A percentile compares a stretch with the other conserved stretches of the same genome.
Evolutionary conservation across 1,284 basidiomycete species (phyloP).

Genomic region (Papiliotrema fonsecae): DNA sequence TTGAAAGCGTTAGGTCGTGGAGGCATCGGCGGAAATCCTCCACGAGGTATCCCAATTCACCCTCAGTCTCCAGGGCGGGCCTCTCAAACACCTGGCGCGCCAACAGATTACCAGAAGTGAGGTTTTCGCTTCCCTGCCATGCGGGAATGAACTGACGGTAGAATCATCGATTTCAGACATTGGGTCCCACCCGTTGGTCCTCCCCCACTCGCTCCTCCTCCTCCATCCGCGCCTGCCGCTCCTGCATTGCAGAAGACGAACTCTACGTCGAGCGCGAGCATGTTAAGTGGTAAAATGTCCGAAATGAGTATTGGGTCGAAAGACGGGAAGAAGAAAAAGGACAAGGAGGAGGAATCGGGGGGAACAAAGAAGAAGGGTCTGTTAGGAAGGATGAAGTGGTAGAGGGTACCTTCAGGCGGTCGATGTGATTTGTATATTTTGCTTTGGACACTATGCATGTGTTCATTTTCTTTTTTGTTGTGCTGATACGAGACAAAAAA

Average conservation of each 20-base stretch:
- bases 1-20: conserved; percentile 74
- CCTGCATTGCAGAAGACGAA: conserved; percentile 12
- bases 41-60: conserved; percentile 60
- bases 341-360: conserved; percentile 57
- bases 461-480: too few species aligned
- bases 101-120: conserved; percentile 62
- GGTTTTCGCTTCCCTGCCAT: too few species aligned
- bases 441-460: too few species aligned
- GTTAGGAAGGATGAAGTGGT: conserved; percentile 56
- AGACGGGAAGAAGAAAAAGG: conserved; percentile 45
- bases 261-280: conserved; percentile 8
- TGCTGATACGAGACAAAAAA: too few species aligned
- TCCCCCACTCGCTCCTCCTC: conserved; percentile 38
- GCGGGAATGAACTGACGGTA: conserved; percentile 7
- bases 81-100: conserved; percentile 60
- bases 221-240: conserved; percentile 6
- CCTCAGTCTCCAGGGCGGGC: conserved; percentile 45
- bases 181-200: conserved; percentile 48
- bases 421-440: too few species aligned
- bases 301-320: conserved; percentile 16
- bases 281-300: conserved; percentile 17
- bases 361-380: conserved; percentile 73
- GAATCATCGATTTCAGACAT: conserved; percentile 43
- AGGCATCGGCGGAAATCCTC: conserved; percentile 63
- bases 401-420: background rate